Evolutionary conservation across 2,329 filamentous ascomycete genomes (phyloP).

Genomic region (Diaporthe aspalathi): DNA sequence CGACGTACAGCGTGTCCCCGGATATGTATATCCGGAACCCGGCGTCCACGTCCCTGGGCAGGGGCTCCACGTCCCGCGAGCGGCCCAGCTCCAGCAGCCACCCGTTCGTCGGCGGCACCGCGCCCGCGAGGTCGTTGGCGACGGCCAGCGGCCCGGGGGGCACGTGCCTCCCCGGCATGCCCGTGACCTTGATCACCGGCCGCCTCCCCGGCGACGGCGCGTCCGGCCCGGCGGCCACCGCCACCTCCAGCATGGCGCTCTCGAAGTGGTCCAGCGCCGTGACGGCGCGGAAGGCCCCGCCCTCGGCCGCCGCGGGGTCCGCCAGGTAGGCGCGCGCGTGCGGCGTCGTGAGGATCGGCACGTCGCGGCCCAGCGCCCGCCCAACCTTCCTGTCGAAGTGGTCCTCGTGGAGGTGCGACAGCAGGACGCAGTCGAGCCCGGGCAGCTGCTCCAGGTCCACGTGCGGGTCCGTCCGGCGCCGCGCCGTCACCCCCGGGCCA

Average conservation of each 20-base stretch:
- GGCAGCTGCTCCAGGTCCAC: constrained; percentile 70
- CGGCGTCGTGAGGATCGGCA: constrained; percentile 73
- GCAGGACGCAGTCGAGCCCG: constrained; percentile 67
- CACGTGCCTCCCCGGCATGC: constrained; percentile 74
- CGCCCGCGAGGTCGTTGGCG: constrained; percentile 52
- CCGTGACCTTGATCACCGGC: constrained; percentile 67
- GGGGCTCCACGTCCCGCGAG: constrained; percentile 36
- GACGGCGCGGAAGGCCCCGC: constrained; percentile 64
- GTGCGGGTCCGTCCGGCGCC: constrained; percentile 67
- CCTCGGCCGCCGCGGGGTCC: constrained; percentile 49
- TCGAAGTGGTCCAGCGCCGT: constrained; percentile 68
- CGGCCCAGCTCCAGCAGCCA: constrained; percentile 74
- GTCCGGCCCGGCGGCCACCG: neutral
- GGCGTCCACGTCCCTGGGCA: constrained; percentile 50
- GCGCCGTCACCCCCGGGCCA: constrained; percentile 69
- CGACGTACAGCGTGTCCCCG: constrained; percentile 71
- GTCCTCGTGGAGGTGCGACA: constrained; percentile 73
- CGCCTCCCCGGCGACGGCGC: constrained; percentile 16
- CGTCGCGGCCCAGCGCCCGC: constrained; percentile 54
- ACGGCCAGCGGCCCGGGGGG: constrained; percentile 52
- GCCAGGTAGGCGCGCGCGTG: constrained; percentile 68
- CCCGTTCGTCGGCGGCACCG: constrained; percentile 73
- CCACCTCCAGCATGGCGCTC: constrained; percentile 53
- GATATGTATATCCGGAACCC: constrained; percentile 75
- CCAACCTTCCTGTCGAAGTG: constrained; percentile 57